Percentiles rank a stretch among this genome's conserved stretches.
Conservation (phyloP, 2,329 filamentous ascomycete species). For the Ilyonectria destructans region DNA sequence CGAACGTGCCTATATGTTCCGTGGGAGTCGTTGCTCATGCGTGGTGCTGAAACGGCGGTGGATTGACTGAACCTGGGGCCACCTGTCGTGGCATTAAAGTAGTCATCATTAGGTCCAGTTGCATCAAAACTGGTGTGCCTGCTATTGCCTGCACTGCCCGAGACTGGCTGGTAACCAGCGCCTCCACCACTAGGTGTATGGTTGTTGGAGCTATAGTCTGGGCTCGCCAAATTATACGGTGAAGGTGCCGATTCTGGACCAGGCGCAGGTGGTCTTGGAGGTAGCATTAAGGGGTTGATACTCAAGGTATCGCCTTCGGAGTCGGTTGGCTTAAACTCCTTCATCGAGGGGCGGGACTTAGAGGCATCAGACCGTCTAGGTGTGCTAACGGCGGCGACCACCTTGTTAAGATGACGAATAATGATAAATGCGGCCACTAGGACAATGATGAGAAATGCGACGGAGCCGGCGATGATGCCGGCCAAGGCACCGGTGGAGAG, state of each 20-base stretch:
- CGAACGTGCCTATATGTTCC: conserved; percentile 57
- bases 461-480: conserved; percentile 69
- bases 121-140: conserved; percentile 52
- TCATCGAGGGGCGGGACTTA: conserved; percentile 55
- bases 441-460: conserved; percentile 65
- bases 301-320: conserved; percentile 63
- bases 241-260: conserved; percentile 42
- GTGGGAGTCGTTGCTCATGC: conserved; percentile 59
- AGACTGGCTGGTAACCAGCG: conserved; percentile 45
- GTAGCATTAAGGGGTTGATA: conserved; percentile 58
- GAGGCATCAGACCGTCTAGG: conserved; percentile 53
- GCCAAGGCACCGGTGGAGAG: conserved; percentile 63
- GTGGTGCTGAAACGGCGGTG: conserved; percentile 44
- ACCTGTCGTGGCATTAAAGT: conserved; percentile 47
- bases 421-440: conserved; percentile 65
- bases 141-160: conserved; percentile 46
- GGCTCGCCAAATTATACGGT: conserved; percentile 41
- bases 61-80: conserved; percentile 40
- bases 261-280: conserved; percentile 47
- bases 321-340: conserved; percentile 58
- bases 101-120: conserved; percentile 44
- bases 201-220: conserved; percentile 50
- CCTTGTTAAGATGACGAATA: conserved; percentile 65
- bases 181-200: conserved; percentile 45
- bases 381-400: conserved; percentile 59